phyloP scores from a whole-genome alignment of 106 monocot genomes.

The Posidonia australis region DNA sequence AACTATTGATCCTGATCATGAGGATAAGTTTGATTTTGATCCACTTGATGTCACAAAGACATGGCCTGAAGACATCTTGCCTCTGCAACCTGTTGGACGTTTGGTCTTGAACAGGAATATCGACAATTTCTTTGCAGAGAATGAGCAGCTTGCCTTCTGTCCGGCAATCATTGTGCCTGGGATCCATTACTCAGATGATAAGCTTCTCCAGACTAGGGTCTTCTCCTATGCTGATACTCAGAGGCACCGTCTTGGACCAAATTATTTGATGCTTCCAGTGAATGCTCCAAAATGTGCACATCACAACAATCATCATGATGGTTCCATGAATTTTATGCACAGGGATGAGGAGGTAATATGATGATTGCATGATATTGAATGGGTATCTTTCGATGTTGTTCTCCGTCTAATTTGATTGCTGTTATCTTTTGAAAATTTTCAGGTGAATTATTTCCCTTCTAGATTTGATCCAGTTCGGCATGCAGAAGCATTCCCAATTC shows the following conservation, averaged over 20 bases:
- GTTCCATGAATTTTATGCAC: constrained; percentile 78
- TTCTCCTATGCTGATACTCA: constrained; percentile 80
- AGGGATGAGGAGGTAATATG: constrained; percentile 60
- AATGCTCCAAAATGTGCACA: constrained; percentile 74
- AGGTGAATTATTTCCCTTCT: constrained; percentile 84
- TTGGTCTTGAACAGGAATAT: constrained; percentile 74
- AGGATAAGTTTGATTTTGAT: constrained; percentile 72
- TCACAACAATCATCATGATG: constrained; percentile 77
- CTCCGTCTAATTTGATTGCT: neutral
- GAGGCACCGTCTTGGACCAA: constrained; percentile 67
- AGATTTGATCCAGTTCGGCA: constrained; percentile 62
- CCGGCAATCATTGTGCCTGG: constrained; percentile 74
- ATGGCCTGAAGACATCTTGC: constrained; percentile 74
- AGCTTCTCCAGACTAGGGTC: constrained; percentile 64
- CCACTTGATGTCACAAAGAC: constrained; percentile 86
- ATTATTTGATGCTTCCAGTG: constrained; percentile 70
- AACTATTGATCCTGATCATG: constrained; percentile 58
- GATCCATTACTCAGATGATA: constrained; percentile 72
- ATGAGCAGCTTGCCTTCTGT: constrained; percentile 82
- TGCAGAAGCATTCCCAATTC: constrained; percentile 52
- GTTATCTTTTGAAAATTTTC: constrained; percentile 6
- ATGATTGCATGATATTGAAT: neutral
- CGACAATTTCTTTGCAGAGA: constrained; percentile 74
- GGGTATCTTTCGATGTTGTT: neutral
- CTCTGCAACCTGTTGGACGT: constrained; percentile 68